Evolutionary conservation across 345 rosid genomes (phyloP), one percentile per base, ranked within the genome.

Genomic region (Gossypium turneri): DNA sequence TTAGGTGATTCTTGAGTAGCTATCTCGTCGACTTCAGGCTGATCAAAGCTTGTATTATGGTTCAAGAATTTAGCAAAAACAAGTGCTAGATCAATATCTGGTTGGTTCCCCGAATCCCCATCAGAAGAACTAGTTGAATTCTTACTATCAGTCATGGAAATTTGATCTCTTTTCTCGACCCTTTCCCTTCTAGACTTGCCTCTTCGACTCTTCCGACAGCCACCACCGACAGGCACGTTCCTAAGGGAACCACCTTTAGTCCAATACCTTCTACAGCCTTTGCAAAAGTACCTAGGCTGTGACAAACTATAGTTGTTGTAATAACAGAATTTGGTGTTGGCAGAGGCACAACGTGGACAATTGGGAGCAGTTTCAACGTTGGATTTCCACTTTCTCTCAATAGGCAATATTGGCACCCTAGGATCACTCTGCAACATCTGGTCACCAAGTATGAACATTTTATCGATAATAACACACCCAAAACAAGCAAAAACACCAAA

Each of bases 231-330:
- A 0, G 98, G 98, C 50, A 93, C 88, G 63, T 93, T 90, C 45
- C 98, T 85, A 0, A 91, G 81, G 7, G 98, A 87, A 13, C 98
- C 98, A 0, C 98, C 98, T 81, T 88, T 90, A 19, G 98, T 93
- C 97, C 98, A 93, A 60, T 93, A 91, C 79, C 98, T 75, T 27
- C 94, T 81, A 56, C 98, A 93, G 45, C 84, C 88, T 72, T 93
- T 93, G 72, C 98, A 91, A 67, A 91, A 87, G 84, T 90, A 91
- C 47, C 97, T 82, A 7, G 97, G 98, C 89, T 93, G 98, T 2
- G 94, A 87, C 83, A 91, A 77, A 85, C 98, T 93, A 52, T 93
- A 93, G 86, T 91, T 91, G 75, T 93, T 93, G 89, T 90, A 93
- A 79, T 93, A 91, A 80, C 97, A 93, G 78, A 91, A 93, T 76